Evolutionary conservation across 768 basidiomycete species (phyloP), one percentile per base, ranked within the genome.

Genomic region (Austroboletus eburneus): DNA sequence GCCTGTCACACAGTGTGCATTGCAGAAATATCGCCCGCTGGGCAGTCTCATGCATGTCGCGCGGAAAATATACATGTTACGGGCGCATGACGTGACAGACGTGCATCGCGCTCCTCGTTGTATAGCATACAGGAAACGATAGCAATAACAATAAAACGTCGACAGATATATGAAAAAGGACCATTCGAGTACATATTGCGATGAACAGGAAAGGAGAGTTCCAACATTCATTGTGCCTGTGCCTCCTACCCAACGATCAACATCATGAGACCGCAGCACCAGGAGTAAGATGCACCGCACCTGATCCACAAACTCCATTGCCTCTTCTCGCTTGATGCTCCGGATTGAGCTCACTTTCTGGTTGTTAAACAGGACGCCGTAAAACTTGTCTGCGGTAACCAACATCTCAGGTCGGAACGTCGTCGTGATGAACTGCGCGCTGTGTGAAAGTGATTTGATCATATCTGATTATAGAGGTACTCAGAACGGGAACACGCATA

Each of bases 351-450:
- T 91, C 48, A 98, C 85, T 64, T 97, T 97, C 62, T 95, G 90
- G 57, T 87, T 91, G 67, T 95, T 91, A 72, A 96, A 97, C 49
- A 95, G 69, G 9, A 98, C 96, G 13, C 96, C 96, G 52, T 97
- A 97, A 65, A 95, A 97, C 62, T 95, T 92, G 66, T 97, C 94
- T 0, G 94, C 92, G 1, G 88, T 87, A 3, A 90, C 87, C 48
- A 98, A 74, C 88, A 99, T 93, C 70, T 99, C 96, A 0, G 94
- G 89, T 48, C 94, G 79, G 80, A 99, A 99, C 3, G 96, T 99
- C 2, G 96, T 99, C 25, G 91, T 95, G 63, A 99, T 94, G 69
- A 97, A 98, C 65, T 99, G 96, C 0, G 88, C 95, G 1, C 83
- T 85, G 6, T 80, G 74, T 0, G 94, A 77, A 16, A 98, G 77